Evolutionary conservation across 768 basidiomycete species (phyloP), one percentile per base, ranked within the genome.

Genomic region (Albatrellus ellisii): DNA sequence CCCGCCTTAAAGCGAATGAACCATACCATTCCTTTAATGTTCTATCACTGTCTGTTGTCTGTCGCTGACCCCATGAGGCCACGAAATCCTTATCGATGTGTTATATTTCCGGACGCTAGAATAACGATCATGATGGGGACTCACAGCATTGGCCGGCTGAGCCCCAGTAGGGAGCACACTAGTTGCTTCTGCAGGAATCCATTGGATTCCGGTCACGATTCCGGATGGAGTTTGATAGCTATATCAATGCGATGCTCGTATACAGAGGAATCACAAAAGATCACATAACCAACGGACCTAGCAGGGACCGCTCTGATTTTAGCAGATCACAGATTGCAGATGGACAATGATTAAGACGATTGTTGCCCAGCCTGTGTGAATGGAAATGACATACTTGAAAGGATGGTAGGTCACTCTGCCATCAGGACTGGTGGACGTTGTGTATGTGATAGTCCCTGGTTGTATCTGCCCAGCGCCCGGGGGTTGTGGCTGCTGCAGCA

Each of bases 171-270:
- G 83, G 36, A 76, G 50, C 34, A 77, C 67, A 32, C 69, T 62
- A 0, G 77, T 78, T 1, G 77, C 67, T 50, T 86, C 83, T n/a
- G 71, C 74, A 15, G 81, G 80, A 21, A 84, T 72, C 59, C 70
- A 72, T 44, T 72, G 72, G 40, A 72, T 72, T 11, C 84, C 84
- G 43, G 61, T 69, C 25, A 86, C 73, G 21, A 81, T 49, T 6
- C 82, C 83, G 50, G 66, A 69, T 8, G 75, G 61, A 1, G 81
- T 85, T 52, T 78, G 75, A 61, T 87, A 87, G 53, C 84, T 86
- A 42, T 27, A 26, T n/a, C n/a, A n/a, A n/a, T n/a, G n/a, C n/a
- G 21, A n/a, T 11, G 31, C 32, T 28, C 18, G 3, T 10, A 11
- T 11, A 8, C 35, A 33, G 31, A 17, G 25, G 22, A 36, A 24